These are phyloP conservation scores for Pistacia integerrima DNA, from an alignment of 345 rosid genomes.

Conservation along the genomic window DNA sequence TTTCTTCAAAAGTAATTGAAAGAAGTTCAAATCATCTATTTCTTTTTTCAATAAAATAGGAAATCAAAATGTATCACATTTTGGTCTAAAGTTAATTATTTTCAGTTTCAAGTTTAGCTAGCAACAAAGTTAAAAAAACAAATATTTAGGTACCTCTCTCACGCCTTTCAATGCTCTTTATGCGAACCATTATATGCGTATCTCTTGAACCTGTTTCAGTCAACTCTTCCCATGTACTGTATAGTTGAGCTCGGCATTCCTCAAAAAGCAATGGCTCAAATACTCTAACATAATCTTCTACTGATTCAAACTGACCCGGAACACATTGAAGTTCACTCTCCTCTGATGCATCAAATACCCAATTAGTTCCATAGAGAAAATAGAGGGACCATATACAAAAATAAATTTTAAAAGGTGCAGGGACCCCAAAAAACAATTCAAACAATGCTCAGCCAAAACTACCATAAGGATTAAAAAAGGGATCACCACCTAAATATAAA, in stretches of 20 bases:
- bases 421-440: background rate
- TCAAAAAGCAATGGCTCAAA: slow-evolving; percentile 99
- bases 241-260: slow-evolving; percentile 98
- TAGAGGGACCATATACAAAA: slow-evolving; percentile 2
- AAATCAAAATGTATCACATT: background rate
- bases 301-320: slow-evolving; percentile 89
- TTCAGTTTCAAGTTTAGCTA: background rate
- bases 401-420: background rate
- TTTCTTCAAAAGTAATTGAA: background rate
- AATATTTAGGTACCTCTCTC: slow-evolving; percentile 76
- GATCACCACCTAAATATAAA: background rate
- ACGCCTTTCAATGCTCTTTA: slow-evolving; percentile 84
- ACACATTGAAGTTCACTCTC: slow-evolving; percentile 89
- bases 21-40: background rate
- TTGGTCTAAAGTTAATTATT: background rate
- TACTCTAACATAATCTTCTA: slow-evolving; percentile 87
- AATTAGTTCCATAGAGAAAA: slow-evolving; percentile 5
- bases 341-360: slow-evolving; percentile 48
- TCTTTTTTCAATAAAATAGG: background rate
- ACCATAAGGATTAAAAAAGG: background rate
- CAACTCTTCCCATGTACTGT: slow-evolving; percentile 93
- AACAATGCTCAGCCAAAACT: background rate
- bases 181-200: slow-evolving; percentile 66
- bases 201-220: slow-evolving; percentile 66
- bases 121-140: background rate